A percentile compares a stretch with the other conserved stretches of the same genome.
Conservation (phyloP, 2,329 filamentous ascomycete genomes). For the Westerdykella sp. region DNA sequence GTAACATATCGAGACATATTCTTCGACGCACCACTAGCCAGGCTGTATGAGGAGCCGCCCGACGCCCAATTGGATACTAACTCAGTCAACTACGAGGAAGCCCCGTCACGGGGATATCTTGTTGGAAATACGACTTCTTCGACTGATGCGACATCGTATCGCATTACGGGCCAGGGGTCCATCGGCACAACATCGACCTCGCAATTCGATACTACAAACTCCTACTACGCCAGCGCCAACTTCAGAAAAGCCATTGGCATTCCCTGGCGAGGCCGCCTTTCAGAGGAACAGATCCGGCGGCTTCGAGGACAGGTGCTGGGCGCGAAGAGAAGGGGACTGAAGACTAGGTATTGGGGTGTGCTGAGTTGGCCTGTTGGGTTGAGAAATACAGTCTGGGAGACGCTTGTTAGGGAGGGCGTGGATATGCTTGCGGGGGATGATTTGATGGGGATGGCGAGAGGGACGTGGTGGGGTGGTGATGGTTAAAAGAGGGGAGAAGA, state of each 20-base stretch:
- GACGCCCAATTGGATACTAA: constrained; percentile 1
- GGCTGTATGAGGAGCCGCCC: constrained; percentile 29
- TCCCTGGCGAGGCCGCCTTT: constrained; percentile 45
- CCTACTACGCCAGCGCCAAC: constrained; percentile 59
- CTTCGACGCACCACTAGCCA: constrained; percentile 47
- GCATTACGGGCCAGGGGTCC: constrained; percentile 40
- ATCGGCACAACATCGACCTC: constrained; percentile 36
- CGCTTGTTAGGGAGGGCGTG: constrained; percentile 49
- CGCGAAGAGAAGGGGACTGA: constrained; percentile 48
- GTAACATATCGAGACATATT: constrained; percentile 49
- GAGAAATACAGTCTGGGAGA: constrained; percentile 50
- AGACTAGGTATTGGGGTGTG: constrained; percentile 52
- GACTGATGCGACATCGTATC: not conserved
- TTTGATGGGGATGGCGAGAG: constrained; percentile 44
- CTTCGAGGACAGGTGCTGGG: constrained; percentile 49
- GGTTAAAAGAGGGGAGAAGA: constrained; percentile 7
- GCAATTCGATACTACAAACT: constrained; percentile 47
- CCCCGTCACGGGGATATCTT: no score
- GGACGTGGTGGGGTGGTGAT: constrained; percentile 29
- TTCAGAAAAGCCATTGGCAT: constrained; percentile 51
- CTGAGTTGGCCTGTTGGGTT: constrained; percentile 51
- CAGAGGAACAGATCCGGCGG: constrained; percentile 39
- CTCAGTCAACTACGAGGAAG: no score
- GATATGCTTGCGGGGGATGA: constrained; percentile 56
- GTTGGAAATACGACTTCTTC: not conserved